phyloP scores from a whole-genome alignment of 805 yeast species.

The Ogataea corticis region DNA sequence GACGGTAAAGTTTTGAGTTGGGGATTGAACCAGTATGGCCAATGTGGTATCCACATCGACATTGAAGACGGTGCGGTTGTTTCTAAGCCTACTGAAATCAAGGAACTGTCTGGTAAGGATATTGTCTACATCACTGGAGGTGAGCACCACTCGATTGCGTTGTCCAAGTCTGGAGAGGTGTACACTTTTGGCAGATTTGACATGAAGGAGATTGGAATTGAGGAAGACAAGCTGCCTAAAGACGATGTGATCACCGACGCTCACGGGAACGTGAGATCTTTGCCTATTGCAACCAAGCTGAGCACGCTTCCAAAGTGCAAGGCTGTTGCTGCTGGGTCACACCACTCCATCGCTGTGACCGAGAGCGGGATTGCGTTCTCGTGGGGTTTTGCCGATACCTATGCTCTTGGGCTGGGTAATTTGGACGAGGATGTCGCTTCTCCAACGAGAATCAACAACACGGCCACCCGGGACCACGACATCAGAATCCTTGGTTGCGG shows the following conservation, averaged over 20 bases:
- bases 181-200: slow-evolving; percentile 90
- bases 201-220: slow-evolving; percentile 89
- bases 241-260: slow-evolving; percentile 70
- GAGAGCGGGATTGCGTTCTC: slow-evolving; percentile 83
- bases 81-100: slow-evolving; percentile 71
- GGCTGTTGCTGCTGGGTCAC: slow-evolving; percentile 79
- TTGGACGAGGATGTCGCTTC: slow-evolving; percentile 82
- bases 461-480: slow-evolving; percentile 83
- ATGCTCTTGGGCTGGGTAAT: slow-evolving; percentile 89
- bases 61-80: slow-evolving; percentile 86
- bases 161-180: slow-evolving; percentile 70
- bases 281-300: slow-evolving; percentile 81
- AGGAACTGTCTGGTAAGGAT: slow-evolving; percentile 57
- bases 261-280: slow-evolving; percentile 77
- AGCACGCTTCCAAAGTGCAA: slow-evolving; percentile 56
- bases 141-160: slow-evolving; percentile 87
- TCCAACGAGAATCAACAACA: slow-evolving; percentile 89
- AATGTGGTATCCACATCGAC: slow-evolving; percentile 80
- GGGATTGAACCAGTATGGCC: slow-evolving; percentile 98
- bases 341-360: slow-evolving; percentile 86
- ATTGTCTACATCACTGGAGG: slow-evolving; percentile 80
- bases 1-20: slow-evolving; percentile 76
- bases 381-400: slow-evolving; percentile 98
- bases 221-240: slow-evolving; percentile 63
- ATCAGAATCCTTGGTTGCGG: slow-evolving; percentile 85